phyloP scores from a whole-genome alignment of 305 asterid species.

The Fraxinus ornus region DNA sequence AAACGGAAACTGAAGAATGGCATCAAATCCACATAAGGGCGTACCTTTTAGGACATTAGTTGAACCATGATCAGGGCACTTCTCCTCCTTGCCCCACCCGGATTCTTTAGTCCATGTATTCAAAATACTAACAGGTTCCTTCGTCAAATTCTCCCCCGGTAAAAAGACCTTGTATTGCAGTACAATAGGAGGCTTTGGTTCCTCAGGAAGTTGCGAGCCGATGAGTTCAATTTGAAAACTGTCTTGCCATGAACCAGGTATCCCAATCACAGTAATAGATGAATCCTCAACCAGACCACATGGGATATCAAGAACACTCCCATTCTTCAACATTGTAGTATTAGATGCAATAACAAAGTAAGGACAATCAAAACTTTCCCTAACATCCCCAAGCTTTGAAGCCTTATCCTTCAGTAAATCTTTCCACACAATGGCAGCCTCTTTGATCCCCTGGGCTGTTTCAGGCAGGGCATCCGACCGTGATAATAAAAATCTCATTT shows the following conservation, averaged over 20 bases:
- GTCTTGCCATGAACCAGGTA: conserved; percentile 50
- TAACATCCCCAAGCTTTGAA: conserved; percentile 25
- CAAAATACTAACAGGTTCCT: conserved; percentile 63
- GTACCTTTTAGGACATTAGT: conserved; percentile 48
- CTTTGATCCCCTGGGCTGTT: conserved; percentile 75
- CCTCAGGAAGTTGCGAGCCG: conserved; percentile 57
- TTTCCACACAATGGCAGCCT: conserved; percentile 62
- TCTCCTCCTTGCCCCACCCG: conserved; percentile 91
- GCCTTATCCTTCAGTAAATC: conserved; percentile 41
- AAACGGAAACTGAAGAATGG: not conserved
- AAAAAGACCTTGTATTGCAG: conserved; percentile 61
- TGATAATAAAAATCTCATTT: conserved; percentile 61
- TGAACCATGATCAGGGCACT: conserved; percentile 69
- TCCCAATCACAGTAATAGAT: conserved; percentile 76
- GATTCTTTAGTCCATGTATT: conserved; percentile 73
- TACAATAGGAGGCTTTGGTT: conserved; percentile 57
- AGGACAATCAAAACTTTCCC: conserved; percentile 41
- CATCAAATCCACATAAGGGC: not conserved
- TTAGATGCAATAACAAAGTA: conserved; percentile 46
- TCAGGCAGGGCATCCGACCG: conserved; percentile 86
- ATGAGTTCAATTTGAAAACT: conserved; percentile 67
- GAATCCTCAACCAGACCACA: conserved; percentile 88
- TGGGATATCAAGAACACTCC: conserved; percentile 53
- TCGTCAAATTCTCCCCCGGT: conserved; percentile 75
- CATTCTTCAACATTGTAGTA: conserved; percentile 29